Percentiles rank a stretch among this genome's conserved stretches.
These are phyloP conservation scores for Annona squamosa DNA, from an alignment of 164 flowering plant species.

Conservation along the genomic window DNA sequence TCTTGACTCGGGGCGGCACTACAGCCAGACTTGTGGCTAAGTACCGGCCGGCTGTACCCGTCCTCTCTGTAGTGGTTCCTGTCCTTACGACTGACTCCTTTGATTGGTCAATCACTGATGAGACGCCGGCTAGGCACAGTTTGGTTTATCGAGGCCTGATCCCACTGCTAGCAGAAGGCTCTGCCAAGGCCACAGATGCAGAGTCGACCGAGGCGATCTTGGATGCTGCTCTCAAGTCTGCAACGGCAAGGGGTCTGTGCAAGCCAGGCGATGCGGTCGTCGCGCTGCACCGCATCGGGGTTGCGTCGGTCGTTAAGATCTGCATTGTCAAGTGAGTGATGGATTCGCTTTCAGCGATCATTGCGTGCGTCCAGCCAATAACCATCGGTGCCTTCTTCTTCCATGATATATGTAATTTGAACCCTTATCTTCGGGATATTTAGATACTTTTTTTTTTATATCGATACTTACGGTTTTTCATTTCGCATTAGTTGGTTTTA, in stretches of 20 bases:
- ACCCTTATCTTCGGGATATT: no score
- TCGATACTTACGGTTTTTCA: no score
- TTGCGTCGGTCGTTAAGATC: slow-evolving; percentile 43
- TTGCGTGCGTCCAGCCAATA: neutral
- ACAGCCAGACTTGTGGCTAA: slow-evolving; percentile 84
- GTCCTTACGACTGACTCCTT: slow-evolving; percentile 68
- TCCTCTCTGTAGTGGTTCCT: slow-evolving; percentile 78
- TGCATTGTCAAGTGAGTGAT: slow-evolving; percentile 33
- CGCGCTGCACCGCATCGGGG: slow-evolving; percentile 45
- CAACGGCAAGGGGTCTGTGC: slow-evolving; percentile 42
- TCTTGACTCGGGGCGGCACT: slow-evolving; percentile 74
- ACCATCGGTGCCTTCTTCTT: neutral
- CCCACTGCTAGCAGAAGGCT: slow-evolving; percentile 70
- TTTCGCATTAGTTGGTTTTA: no score
- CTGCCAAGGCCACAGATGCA: slow-evolving; percentile 78
- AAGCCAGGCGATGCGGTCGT: slow-evolving; percentile 44
- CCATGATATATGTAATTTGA: neutral
- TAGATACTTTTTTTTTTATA: no score
- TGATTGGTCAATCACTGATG: slow-evolving; percentile 79
- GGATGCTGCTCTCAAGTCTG: slow-evolving; percentile 68
- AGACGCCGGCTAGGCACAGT: slow-evolving; percentile 79
- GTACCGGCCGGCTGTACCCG: slow-evolving; percentile 82
- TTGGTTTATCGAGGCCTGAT: slow-evolving; percentile 68
- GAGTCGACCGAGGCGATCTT: slow-evolving; percentile 82
- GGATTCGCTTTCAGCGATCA: neutral